Evolutionary conservation across 352 stramenopile genomes (phyloP), one percentile per base, ranked within the genome.

Genomic region (Phytophthora meadii): DNA sequence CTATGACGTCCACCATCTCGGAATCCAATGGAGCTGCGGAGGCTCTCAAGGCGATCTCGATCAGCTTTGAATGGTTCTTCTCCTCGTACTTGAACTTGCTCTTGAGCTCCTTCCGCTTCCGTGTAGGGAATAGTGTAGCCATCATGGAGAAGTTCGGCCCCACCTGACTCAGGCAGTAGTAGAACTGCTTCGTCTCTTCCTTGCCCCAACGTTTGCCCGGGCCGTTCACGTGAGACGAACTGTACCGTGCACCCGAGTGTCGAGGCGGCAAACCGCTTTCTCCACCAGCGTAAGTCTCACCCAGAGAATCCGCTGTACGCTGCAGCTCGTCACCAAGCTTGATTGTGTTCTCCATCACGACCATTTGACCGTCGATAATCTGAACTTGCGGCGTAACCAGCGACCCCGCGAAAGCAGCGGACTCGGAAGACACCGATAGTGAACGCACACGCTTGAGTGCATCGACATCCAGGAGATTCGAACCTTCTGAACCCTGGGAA

Each of bases 21-120:
- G 77, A 72, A 68, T 93, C 84, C 3, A 95, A 68, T 15, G 87
- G 87, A 0, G 85, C 82, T 40, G 81, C 65, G 3, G 87, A 90
- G 1, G 84, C 85, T 55, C 84, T 78, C 2, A 95, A 72, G 7
- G 87, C 87, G 40, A 95, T 91, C 50, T 95, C 87, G 30, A 95
- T 92, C 11, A 95, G 67, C 32, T 61, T 67, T 1, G 79, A 72
- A 36, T 93, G 83, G 41, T 87, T 76, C 72, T 91, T 95, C 65
- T 95, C 87, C 52, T 95, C 87, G 36, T 83, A 90, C 57, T 95
- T 95, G 65, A 95, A 95, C 54, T 95, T 95, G 65, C 79, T 85
- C 72, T 95, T 95, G 15, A 95, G 72, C 47, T 95, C 87, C 61
- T 88, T 87, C 15, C 85, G 87, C 64, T 89, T 92, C 17, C 87